Base-by-base conservation (phyloP, 768 basidiomycete genomes). In the Obba rivulosa region DNA sequence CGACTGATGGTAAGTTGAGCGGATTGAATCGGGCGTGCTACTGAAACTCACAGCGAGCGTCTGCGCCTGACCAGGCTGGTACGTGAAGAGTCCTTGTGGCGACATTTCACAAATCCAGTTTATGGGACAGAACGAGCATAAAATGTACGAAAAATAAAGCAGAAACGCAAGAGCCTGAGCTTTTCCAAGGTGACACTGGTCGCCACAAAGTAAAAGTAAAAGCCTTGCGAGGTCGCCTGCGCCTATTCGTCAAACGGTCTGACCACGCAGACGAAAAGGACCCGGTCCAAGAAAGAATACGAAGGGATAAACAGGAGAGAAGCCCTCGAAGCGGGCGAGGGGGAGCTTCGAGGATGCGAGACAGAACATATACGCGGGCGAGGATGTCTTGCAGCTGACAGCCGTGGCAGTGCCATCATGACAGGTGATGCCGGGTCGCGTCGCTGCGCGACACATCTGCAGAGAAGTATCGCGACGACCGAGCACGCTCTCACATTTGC, bases 151-250 rank as follows among this genome's bases (percentile, higher is more conserved):
- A 50, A 51, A 48, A 45, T 25, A 53, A 50, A 43, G 52, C 52
- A 50, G 53, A 35, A 46, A 35, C 48, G 46, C 35, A 48, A 55
- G 51, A 54, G 57, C 53, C 51, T 44, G 49, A 53, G 39, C 60
- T 60, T 60, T 61, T 52, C 54, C 56, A 39, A 53, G n/a, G n/a
- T n/a, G n/a, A n/a, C n/a, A n/a, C n/a, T 7, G 28, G 28, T 31
- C 28, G 13, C 28, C n/a, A 57, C 55, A 60, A 57, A 59, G 52
- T 55, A 52, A 60, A 57, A 51, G 59, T 50, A 52, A 52, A 50
- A 53, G 55, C 45, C 53, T 21, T 42, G 51, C 43, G 48, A 54
- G 60, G 66, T 60, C 69, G 72, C 75, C 74, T 66, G 75, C 74
- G 71, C 68, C 65, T 61, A 46, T 57, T 59, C 52, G 57, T 62